Evolutionary conservation across 129 eudicot genomes (phyloP), one percentile per base, ranked within the genome.

Genomic region (Heracleum sosnowskyi): DNA sequence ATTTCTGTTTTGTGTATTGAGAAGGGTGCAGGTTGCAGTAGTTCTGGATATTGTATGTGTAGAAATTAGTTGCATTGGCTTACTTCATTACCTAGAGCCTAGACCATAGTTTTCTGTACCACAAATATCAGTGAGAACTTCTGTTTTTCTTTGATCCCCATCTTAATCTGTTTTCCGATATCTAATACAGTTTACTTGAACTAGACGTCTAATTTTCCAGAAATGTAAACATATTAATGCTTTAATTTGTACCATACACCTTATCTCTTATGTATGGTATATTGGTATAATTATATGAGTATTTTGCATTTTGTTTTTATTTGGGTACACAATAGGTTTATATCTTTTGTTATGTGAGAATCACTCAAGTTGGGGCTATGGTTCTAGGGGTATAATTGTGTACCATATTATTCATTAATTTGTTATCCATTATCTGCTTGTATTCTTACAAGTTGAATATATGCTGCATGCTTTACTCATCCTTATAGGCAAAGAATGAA

Each of bases 401-500:
- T 42, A 26, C 4, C 20, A 13, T 8, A 18, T 7, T 5, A 39
- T 24, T 9, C 33, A 9, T 40, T 40, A 35, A 18, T 3, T 24
- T 16, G 33, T 71, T 36, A 44, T 71, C 18, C 12, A n/a, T 71
- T 20, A 72, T 41, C 35, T 41, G 35, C 45, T 71, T n/a, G n/a
- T 40, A 16, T 72, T 18, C 42, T 26, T 74, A 1, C 78, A 5
- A 57, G 64, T 46, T 13, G 28, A 70, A 55, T 75, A 18, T 18
- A 8, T 66, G 12, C 28, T 10, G 39, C 22, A 28, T 62, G 75
- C 72, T 4, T 17, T 44, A 62, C 75, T 20, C 31, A 26, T 46
- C 49, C 12, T 82, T 34, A 33, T 85, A 90, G 94, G 81, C 82
- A 0, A 93, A 93, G 86, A 93, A 93, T 60, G 98, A 93, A 84